phyloP scores from a whole-genome alignment of 139 green algal species.

The Tetraselmis chui region DNA sequence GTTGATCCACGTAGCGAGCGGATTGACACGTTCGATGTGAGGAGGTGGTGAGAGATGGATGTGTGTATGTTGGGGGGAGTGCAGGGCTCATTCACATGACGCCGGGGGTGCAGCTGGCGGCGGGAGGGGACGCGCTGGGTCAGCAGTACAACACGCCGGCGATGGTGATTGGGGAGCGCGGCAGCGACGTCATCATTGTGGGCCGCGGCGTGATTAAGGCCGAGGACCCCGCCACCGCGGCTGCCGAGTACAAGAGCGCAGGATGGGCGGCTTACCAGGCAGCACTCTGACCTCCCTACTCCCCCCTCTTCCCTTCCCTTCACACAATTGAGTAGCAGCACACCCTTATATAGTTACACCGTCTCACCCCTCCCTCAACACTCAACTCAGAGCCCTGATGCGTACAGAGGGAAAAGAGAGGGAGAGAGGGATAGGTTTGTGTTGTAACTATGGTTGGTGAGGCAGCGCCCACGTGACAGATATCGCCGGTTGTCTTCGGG shows the following conservation, averaged over 20 bases:
- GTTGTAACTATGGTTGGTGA: background rate
- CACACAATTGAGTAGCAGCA: too few relatives aligned
- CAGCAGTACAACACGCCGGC: conserved; percentile 98
- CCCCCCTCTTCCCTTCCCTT: background rate
- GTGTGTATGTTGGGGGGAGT: background rate
- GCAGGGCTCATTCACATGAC: conserved; percentile 96
- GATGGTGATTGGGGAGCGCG: conserved; percentile 68
- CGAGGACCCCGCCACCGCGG: conserved; percentile 41
- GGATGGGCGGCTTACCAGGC: conserved; percentile 87
- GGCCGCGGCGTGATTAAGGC: conserved; percentile 82
- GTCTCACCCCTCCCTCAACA: too few relatives aligned
- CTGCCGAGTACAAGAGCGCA: conserved; percentile 69
- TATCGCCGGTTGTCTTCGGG: too few relatives aligned
- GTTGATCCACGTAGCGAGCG: too few relatives aligned
- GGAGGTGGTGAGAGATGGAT: too few relatives aligned
- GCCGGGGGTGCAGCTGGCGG: conserved; percentile 87
- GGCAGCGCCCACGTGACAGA: too few relatives aligned
- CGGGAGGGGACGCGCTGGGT: conserved; percentile 84
- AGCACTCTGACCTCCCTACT: background rate
- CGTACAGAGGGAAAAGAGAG: too few relatives aligned
- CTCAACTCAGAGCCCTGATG: too few relatives aligned
- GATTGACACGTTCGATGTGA: too few relatives aligned
- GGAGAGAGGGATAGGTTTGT: background rate
- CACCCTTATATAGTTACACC: too few relatives aligned
- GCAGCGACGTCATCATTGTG: conserved; percentile 98